phyloP scores from a whole-genome alignment of 768 basidiomycete species.

The Phanerochaete sordida region DNA sequence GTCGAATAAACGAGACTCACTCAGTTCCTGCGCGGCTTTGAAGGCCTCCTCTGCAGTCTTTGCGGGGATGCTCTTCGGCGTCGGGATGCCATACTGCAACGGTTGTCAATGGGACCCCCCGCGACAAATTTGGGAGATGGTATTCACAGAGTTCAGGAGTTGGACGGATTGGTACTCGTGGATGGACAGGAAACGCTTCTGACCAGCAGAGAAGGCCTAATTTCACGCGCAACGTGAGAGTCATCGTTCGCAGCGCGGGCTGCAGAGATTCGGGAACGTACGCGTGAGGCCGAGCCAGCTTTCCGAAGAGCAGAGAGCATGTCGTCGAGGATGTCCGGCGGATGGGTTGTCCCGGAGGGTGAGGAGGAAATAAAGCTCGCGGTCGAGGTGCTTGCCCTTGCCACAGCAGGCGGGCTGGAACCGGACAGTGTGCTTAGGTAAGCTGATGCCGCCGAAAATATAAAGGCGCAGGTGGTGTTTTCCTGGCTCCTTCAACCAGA shows the following conservation, averaged over 20 bases:
- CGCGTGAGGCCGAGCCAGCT: constrained; percentile 62
- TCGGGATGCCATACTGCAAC: constrained; percentile 91
- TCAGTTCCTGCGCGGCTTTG: constrained; percentile 85
- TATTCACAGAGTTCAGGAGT: constrained; percentile 83
- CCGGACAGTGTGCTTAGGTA: neutral
- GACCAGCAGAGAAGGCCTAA: constrained; percentile 70
- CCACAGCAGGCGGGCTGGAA: neutral
- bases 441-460: neutral
- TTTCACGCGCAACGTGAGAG: neutral
- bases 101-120: neutral
- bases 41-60: constrained; percentile 88
- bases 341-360: neutral
- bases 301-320: constrained; percentile 73
- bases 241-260: neutral
- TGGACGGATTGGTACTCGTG: constrained; percentile 98
- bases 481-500: constrained; percentile 38
- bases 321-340: constrained; percentile 21
- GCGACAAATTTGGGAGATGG: neutral
- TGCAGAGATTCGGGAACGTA: constrained; percentile 29
- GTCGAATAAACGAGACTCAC: constrained; percentile 37
- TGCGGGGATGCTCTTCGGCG: constrained; percentile 87
- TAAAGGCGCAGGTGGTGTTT: neutral
- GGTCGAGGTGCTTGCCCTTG: neutral
- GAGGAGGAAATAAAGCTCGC: neutral
- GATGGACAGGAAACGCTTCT: constrained; percentile 91